Evolutionary conservation across 306 rosid species (phyloP), one percentile per base, ranked within the genome.

Genomic region (Boehmeria nivea): DNA sequence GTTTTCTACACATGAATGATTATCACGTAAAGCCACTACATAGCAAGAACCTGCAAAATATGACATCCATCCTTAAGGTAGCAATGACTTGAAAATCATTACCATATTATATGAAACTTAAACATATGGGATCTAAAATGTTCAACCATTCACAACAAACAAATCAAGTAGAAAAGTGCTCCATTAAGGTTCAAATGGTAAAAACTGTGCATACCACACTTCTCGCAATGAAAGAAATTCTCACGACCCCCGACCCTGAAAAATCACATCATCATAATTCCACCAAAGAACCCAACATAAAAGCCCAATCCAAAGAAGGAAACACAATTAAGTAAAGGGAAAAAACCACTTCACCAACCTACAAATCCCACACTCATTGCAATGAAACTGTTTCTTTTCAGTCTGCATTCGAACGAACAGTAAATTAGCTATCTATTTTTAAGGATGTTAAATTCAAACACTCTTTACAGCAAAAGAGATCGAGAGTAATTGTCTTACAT

Each of bases 291-390:
- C 13, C 13, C 24, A 28, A 26, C 3, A 51, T 2, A 3, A 8
- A 51, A 51, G 2, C 45, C 45, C 0, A 40, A 54, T 13, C 9
- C 7, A 33, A 33, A 18, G 16, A 18, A 11, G 1, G 13, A 18
- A 5, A 17, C 6, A 34, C 6, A 20, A 22, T 9, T 37, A n/a
- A 21, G 6, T 10, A 24, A 23, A 1, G 47, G 27, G 12, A 36
- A 7, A 34, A 40, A 60, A 58, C 20, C 12, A 13, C 28, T 14
- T 13, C 51, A 47, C 79, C 58, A 21, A 87, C 93, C 95, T 83
- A 70, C 93, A 83, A 72, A 83, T 83, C 47, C 84, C 91, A 26
- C 93, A 76, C n/a, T 79, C 93, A 16, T 76, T 69, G 23, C 95
- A 87, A 68, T 87, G 95, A 56, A 76, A 86, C 31, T 81, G 91